Conservation (phyloP, 495 filamentous ascomycete genomes). For the Aspergillus funiculosus region DNA sequence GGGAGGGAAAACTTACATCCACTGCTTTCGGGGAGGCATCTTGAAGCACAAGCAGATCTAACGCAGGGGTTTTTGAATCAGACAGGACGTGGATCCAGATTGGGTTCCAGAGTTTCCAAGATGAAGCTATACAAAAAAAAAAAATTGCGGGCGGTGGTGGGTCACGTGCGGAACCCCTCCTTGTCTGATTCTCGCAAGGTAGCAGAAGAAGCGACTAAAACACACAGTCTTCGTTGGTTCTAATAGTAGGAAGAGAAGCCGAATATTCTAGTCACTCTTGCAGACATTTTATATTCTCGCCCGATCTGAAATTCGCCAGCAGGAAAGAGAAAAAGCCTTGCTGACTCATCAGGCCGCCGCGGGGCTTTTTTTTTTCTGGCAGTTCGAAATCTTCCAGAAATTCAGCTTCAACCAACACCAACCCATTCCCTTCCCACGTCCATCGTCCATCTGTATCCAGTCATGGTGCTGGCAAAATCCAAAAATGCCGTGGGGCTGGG, state of each 20-base stretch:
- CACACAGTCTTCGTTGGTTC: too few relatives aligned
- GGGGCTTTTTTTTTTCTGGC: conserved; percentile 29
- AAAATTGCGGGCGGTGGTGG: conserved; percentile 13
- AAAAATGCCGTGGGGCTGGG: conserved; percentile 93
- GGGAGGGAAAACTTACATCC: conserved; percentile 63
- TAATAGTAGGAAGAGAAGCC: too few relatives aligned
- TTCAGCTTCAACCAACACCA: conserved; percentile 17
- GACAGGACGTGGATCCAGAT: conserved; percentile 19
- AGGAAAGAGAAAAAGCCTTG: neutral
- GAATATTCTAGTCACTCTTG: too few relatives aligned
- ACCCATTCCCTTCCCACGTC: conserved; percentile 12
- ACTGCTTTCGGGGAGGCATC: conserved; percentile 76
- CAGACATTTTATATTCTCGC: neutral
- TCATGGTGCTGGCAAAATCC: conserved; percentile 91
- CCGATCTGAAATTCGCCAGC: neutral
- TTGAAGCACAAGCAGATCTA: conserved; percentile 18
- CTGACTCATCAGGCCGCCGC: conserved; percentile 20
- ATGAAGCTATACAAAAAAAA: conserved; percentile 14
- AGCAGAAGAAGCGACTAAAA: conserved; percentile 7
- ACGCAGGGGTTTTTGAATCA: neutral
- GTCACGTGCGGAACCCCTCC: conserved; percentile 15
- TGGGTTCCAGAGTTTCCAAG: too few relatives aligned
- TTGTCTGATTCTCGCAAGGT: neutral
- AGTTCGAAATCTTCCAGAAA: conserved; percentile 16
- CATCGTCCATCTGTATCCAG: conserved; percentile 24